Evolutionary conservation across 1,284 basidiomycete species (phyloP).

Genomic region (Rhodotorula sp.): DNA sequence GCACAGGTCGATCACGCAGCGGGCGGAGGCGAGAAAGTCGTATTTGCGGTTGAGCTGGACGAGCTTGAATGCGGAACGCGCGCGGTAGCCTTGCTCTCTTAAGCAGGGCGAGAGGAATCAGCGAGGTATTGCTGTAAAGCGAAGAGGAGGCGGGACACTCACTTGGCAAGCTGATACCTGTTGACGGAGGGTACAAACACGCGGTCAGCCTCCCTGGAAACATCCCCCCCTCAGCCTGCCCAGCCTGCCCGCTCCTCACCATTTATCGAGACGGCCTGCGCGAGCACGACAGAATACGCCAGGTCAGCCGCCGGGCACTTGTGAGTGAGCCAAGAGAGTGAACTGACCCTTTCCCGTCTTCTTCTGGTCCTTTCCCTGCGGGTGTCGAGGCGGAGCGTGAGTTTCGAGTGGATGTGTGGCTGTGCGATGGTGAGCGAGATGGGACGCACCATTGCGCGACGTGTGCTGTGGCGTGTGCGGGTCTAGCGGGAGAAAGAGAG

Average conservation of each 20-base stretch:
- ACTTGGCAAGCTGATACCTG: constrained; percentile 85
- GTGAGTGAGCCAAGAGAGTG: too few relatives aligned
- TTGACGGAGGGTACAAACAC: background rate
- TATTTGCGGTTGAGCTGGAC: constrained; percentile 99
- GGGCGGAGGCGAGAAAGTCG: constrained; percentile 77
- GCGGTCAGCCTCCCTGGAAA: background rate
- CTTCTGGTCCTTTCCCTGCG: constrained; percentile 49
- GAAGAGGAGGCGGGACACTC: constrained; percentile 43
- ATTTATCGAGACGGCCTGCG: constrained; percentile 83
- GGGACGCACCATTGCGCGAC: constrained; percentile 14
- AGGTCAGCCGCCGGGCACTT: background rate
- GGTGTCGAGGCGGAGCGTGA: background rate
- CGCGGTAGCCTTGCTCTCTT: constrained; percentile 96
- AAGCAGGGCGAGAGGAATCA: constrained; percentile 5
- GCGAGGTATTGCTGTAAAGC: background rate
- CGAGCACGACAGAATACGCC: background rate
- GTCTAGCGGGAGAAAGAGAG: background rate
- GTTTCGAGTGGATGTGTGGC: constrained; percentile 17
- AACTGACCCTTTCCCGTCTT: constrained; percentile 59
- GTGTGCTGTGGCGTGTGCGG: background rate
- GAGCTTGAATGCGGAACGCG: constrained; percentile 99
- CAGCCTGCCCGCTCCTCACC: constrained; percentile 46
- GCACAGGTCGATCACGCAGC: constrained; percentile 97
- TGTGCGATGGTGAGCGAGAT: background rate
- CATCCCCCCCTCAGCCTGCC: too few relatives aligned